Evolutionary conservation across 2,329 filamentous ascomycete genomes (phyloP).

Genomic region (Alternaria triticina): DNA sequence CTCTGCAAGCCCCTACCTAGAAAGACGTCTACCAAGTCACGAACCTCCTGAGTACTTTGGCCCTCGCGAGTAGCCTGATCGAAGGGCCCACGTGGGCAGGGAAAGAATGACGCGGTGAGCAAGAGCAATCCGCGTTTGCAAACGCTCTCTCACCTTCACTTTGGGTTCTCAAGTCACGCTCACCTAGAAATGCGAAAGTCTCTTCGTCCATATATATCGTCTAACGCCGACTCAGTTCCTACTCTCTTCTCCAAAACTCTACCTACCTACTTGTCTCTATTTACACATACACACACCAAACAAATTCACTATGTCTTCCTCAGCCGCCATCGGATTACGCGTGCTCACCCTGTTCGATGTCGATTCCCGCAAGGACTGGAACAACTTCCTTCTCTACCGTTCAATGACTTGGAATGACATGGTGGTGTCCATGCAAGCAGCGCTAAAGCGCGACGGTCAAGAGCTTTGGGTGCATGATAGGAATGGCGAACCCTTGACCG

Average conservation of each 20-base stretch:
- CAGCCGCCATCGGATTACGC: neutral
- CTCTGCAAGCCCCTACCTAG: no score
- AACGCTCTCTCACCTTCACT: neutral
- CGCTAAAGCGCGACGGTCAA: neutral
- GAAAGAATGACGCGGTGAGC: neutral
- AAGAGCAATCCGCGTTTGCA: neutral
- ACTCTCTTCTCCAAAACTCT: neutral
- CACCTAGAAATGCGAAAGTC: neutral
- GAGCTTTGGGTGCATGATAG: neutral
- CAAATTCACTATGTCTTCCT: neutral
- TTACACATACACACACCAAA: neutral
- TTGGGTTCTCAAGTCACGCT: neutral
- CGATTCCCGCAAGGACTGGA: neutral
- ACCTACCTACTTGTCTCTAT: neutral
- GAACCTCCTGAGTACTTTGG: no score
- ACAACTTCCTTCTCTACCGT: neutral
- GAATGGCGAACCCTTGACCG: neutral
- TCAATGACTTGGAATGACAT: neutral
- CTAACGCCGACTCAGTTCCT: neutral
- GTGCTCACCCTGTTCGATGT: neutral
- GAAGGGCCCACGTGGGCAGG: no score
- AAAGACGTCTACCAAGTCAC: no score
- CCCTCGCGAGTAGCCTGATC: no score
- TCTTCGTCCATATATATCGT: neutral
- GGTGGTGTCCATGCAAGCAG: neutral